A percentile compares a stretch with the other conserved stretches of the same genome.
phyloP scores from a whole-genome alignment of 208 protist species.

The Phytomonas sp. region DNA sequence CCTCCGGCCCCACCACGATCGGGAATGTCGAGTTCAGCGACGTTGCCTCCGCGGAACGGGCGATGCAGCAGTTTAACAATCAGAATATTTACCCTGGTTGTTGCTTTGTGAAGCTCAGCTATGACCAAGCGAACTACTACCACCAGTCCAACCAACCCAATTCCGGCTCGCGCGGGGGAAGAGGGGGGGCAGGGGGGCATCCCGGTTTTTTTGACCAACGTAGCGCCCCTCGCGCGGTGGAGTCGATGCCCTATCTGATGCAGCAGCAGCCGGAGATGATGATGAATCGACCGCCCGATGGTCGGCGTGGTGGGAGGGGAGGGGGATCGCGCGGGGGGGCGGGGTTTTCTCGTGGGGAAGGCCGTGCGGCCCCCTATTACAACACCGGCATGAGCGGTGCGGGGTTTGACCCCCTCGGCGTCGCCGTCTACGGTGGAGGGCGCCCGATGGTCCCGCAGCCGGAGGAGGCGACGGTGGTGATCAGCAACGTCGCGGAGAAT shows the following conservation, averaged over 20 bases:
- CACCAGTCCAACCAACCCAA: not conserved
- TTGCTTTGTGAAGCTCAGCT: slow-evolving; percentile 66
- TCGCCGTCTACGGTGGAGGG: not conserved
- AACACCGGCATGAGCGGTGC: not conserved
- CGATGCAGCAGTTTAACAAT: slow-evolving; percentile 57
- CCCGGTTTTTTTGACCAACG: not conserved
- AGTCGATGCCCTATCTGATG: slow-evolving; percentile 16
- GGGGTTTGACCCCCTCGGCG: slow-evolving; percentile 16
- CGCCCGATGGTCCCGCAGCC: slow-evolving; percentile 3
- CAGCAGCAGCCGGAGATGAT: slow-evolving; percentile 3
- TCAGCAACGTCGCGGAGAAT: slow-evolving; percentile 50
- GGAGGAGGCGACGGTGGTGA: slow-evolving; percentile 47
- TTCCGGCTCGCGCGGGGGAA: slow-evolving; percentile 1
- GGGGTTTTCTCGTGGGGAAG: slow-evolving; percentile 11
- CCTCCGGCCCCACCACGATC: slow-evolving; percentile 45
- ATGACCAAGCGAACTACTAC: slow-evolving; percentile 1
- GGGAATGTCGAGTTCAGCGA: slow-evolving; percentile 71
- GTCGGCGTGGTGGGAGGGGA: slow-evolving; percentile 15
- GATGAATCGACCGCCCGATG: not conserved
- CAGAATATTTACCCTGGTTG: slow-evolving; percentile 80
- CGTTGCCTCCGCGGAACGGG: slow-evolving; percentile 37
- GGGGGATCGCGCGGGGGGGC: slow-evolving; percentile 13
- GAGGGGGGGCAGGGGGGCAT: slow-evolving; percentile 14
- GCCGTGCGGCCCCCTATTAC: slow-evolving; percentile 1
- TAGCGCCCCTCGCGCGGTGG: slow-evolving; percentile 11